Conservation (phyloP, 1,284 basidiomycete species). For the Austroboletus rostrupii region DNA sequence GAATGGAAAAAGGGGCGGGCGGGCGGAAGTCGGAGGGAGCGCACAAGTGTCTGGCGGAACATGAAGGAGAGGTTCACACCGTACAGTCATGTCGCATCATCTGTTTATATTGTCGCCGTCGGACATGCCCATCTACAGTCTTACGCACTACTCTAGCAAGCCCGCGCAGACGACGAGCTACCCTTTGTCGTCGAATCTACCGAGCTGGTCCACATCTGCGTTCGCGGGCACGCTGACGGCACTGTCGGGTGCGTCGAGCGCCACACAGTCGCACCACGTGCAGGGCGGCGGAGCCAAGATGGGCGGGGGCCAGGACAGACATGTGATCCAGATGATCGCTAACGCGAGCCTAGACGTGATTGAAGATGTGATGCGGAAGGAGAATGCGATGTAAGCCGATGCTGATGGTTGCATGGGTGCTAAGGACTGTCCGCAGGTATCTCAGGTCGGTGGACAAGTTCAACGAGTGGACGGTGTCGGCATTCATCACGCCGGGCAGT, state of each 20-base stretch:
- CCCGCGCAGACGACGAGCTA: slow-evolving; percentile 56
- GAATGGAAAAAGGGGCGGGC: slow-evolving; percentile 18
- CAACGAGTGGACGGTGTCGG: slow-evolving; percentile 96
- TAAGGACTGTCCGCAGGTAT: slow-evolving; percentile 58
- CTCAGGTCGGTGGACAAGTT: slow-evolving; percentile 91
- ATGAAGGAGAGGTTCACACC: slow-evolving; percentile 4
- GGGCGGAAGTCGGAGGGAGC: slow-evolving; percentile 6
- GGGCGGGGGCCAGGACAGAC: slow-evolving; percentile 75
- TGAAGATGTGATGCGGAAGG: slow-evolving; percentile 85
- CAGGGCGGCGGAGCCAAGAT: slow-evolving; percentile 60
- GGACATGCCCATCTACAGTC: slow-evolving; percentile 76
- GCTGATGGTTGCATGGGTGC: slow-evolving; percentile 10
- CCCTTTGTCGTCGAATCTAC: slow-evolving; percentile 73
- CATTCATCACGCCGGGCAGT: slow-evolving; percentile 92
- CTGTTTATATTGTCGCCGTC: slow-evolving; percentile 78
- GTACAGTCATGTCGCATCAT: slow-evolving; percentile 69
- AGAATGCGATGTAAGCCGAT: slow-evolving; percentile 76
- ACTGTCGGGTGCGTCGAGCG: slow-evolving; percentile 74
- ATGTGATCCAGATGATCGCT: slow-evolving; percentile 96
- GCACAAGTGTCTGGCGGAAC: not conserved
- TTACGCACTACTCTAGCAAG: slow-evolving; percentile 76
- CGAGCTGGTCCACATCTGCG: slow-evolving; percentile 81
- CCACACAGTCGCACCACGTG: slow-evolving; percentile 55
- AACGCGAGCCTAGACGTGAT: slow-evolving; percentile 88
- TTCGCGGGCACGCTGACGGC: slow-evolving; percentile 85